A percentile compares a stretch with the other conserved stretches of the same genome.
Conservation (phyloP, 2,329 filamentous ascomycete genomes). For the Exophiala viscosa region DNA sequence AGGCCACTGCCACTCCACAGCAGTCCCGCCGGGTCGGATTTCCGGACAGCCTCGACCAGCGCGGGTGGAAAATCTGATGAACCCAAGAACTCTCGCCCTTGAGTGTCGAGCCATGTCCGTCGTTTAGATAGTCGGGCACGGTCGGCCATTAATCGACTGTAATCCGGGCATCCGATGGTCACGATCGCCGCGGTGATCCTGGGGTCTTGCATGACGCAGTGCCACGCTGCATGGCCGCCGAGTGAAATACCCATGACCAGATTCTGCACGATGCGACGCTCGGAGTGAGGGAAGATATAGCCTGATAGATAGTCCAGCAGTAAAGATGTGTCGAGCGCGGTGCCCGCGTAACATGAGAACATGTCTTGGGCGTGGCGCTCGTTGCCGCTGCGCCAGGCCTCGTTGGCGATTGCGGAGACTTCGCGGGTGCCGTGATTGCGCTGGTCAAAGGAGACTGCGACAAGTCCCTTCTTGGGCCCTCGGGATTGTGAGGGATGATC, state of each 20-base stretch:
- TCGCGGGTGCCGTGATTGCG: constrained; percentile 80
- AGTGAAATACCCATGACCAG: constrained; percentile 78
- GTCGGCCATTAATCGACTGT: constrained; percentile 72
- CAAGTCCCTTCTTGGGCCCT: constrained; percentile 54
- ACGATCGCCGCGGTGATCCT: constrained; percentile 74
- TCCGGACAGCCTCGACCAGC: constrained; percentile 60
- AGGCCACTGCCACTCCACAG: constrained; percentile 43
- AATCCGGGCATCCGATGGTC: constrained; percentile 88
- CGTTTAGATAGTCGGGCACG: constrained; percentile 70
- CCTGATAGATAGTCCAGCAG: constrained; percentile 75
- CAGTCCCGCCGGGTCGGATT: constrained; percentile 71
- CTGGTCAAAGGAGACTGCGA: constrained; percentile 86
- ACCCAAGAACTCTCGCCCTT: constrained; percentile 65
- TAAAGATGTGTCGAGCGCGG: constrained; percentile 68
- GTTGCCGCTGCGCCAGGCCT: constrained; percentile 76
- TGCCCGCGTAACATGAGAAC: constrained; percentile 63
- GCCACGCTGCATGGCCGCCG: constrained; percentile 85
- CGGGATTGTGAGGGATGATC: constrained; percentile 31
- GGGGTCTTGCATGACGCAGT: constrained; percentile 72
- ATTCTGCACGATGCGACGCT: constrained; percentile 56
- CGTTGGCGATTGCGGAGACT: constrained; percentile 65
- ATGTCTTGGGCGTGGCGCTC: constrained; percentile 83
- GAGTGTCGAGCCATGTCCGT: constrained; percentile 54
- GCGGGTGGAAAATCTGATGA: constrained; percentile 71
- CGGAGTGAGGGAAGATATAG: constrained; percentile 61